A percentile compares a stretch with the other conserved stretches of the same genome.
These are phyloP conservation scores for Solanum corneliomulleri DNA, from an alignment of 257 asterid genomes.

Conservation along the genomic window DNA sequence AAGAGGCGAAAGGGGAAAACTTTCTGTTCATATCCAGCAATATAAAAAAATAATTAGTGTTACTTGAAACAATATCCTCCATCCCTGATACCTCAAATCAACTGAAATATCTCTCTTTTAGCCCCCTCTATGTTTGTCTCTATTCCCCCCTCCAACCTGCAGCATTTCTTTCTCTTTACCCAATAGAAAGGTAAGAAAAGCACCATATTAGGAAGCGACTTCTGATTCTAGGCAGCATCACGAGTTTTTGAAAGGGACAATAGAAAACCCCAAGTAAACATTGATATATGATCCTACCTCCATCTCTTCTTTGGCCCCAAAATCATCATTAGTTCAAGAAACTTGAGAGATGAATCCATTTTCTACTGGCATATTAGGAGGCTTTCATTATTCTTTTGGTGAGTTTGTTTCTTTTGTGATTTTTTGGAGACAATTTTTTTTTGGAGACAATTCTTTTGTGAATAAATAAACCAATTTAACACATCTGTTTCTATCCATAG, in stretches of 20 bases:
- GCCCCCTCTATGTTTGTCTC: background rate
- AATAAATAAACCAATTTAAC: background rate
- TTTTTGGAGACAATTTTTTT: too few species aligned
- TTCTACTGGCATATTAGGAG: background rate
- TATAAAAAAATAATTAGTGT: background rate
- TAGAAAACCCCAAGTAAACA: background rate
- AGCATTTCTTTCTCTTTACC: background rate
- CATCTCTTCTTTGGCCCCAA: background rate
- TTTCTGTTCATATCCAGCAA: background rate
- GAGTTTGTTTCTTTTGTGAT: background rate
- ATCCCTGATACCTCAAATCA: background rate
- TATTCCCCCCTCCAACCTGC: background rate
- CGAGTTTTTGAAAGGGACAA: background rate
- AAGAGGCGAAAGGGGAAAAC: background rate
- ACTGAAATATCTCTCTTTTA: background rate
- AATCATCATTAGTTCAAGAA: background rate
- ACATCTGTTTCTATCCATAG: background rate
- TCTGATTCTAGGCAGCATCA: background rate
- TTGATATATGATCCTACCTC: background rate
- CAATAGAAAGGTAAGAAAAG: background rate
- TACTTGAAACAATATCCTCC: background rate
- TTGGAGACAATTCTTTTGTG: background rate
- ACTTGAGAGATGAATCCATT: background rate
- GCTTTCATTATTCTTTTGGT: background rate
- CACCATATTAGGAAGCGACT: background rate